phyloP scores from a whole-genome alignment of 1,139 yeast genomes.

The Meyerozyma guilliermondii region DNA sequence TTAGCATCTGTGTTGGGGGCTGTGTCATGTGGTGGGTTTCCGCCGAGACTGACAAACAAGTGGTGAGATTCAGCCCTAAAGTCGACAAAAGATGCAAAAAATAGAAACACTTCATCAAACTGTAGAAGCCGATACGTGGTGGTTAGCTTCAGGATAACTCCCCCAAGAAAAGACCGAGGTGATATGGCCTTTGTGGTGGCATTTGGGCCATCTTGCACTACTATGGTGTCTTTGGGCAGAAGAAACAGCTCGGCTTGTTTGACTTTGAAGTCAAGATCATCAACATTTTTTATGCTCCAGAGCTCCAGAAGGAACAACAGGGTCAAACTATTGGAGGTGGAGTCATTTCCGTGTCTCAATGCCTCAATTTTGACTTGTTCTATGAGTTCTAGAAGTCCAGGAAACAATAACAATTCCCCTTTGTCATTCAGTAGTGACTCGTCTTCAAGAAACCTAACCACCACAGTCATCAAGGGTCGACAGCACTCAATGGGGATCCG shows the following conservation, averaged over 20 bases:
- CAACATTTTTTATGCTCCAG: constrained; percentile 34
- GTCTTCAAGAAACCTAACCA: constrained; percentile 21
- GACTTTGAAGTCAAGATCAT: constrained; percentile 25
- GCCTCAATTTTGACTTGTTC: constrained; percentile 7
- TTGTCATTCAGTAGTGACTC: constrained; percentile 20
- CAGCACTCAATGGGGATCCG: constrained; percentile 11
- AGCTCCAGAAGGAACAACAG: constrained; percentile 12
- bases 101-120: constrained; percentile 50
- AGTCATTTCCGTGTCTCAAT: constrained; percentile 3
- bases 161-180: constrained; percentile 34
- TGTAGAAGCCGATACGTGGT: constrained; percentile 49
- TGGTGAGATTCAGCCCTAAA: constrained; percentile 40
- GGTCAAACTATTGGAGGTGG: constrained; percentile 9
- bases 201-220: constrained; percentile 4
- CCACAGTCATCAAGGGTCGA: constrained; percentile 12
- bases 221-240: constrained; percentile 6
- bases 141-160: constrained; percentile 32
- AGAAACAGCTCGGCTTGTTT: constrained; percentile 4
- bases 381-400: constrained; percentile 24
- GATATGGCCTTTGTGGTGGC: constrained; percentile 15
- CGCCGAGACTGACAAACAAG: constrained; percentile 17
- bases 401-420: constrained; percentile 21
- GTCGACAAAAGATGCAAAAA: constrained; percentile 52
- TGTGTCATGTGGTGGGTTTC: constrained; percentile 8
- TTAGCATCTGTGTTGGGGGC: constrained; percentile 8